Evolutionary conservation across 2,329 filamentous ascomycete species (phyloP).

Genomic region (Alternaria conjuncta): DNA sequence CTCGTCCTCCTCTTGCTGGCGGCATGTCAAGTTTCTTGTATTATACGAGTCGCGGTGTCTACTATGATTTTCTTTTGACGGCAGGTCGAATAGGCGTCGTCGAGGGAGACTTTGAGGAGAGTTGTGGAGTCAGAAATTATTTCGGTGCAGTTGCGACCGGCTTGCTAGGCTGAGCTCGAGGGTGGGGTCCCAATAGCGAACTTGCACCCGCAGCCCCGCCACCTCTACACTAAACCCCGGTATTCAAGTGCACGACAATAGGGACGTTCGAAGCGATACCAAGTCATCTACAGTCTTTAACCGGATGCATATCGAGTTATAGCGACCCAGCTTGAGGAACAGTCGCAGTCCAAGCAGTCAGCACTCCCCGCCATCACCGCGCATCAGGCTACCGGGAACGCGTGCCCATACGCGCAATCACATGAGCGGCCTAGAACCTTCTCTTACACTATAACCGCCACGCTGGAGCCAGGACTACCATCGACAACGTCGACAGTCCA

Average conservation of each 20-base stretch:
- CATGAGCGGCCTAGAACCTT: constrained; percentile 40
- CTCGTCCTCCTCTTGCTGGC: constrained; percentile 43
- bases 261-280: background rate
- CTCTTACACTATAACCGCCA: constrained; percentile 19
- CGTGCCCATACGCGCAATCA: constrained; percentile 35
- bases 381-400: constrained; percentile 17
- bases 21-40: constrained; percentile 20
- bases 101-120: constrained; percentile 1
- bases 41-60: too few species aligned
- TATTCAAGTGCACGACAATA: background rate
- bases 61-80: background rate
- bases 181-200: constrained; percentile 32
- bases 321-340: background rate
- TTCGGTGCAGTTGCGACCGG: constrained; percentile 21
- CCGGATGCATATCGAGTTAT: background rate
- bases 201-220: constrained; percentile 13
- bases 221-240: background rate
- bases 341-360: background rate
- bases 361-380: background rate
- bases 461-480: constrained; percentile 5
- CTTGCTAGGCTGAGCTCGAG: constrained; percentile 4
- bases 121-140: constrained; percentile 29
- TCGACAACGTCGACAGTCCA: background rate
- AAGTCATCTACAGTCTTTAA: too few species aligned
- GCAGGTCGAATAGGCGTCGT: background rate